Evolutionary conservation across 139 green algal genomes (phyloP).

Genomic region (Chlorella sp.): DNA sequence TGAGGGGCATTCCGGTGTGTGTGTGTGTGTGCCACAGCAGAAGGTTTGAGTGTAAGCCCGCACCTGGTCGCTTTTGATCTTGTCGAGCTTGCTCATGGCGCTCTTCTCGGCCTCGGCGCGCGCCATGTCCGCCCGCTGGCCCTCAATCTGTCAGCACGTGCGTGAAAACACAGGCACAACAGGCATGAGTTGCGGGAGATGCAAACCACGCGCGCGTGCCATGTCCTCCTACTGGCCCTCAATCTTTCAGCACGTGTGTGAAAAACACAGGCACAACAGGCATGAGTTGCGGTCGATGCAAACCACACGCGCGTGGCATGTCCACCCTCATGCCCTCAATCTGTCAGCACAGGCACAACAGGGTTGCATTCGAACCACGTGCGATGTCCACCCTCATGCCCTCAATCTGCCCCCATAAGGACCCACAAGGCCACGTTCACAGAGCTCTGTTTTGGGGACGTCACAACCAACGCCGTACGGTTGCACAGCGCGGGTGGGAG

Average conservation of each 20-base stretch:
- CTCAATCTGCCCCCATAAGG: constrained; percentile 4
- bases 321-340: constrained; percentile 46
- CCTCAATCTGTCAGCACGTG: constrained; percentile 5
- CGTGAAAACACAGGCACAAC: not conserved
- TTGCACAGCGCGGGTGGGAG: too few relatives aligned
- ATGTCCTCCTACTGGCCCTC: constrained; percentile 48
- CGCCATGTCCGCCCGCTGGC: constrained; percentile 51
- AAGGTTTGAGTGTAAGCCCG: too few relatives aligned
- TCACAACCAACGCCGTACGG: too few relatives aligned
- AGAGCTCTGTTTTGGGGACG: too few relatives aligned
- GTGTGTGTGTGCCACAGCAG: too few relatives aligned
- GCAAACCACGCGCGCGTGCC: too few relatives aligned
- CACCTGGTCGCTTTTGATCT: constrained; percentile 62
- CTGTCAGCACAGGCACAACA: constrained; percentile 1
- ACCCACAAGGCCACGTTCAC: too few relatives aligned
- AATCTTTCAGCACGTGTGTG: not conserved
- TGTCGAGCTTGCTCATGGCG: constrained; percentile 73
- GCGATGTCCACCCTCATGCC: constrained; percentile 50
- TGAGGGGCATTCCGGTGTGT: too few relatives aligned
- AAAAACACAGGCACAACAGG: not conserved
- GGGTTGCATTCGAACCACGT: too few relatives aligned
- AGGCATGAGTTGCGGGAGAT: too few relatives aligned
- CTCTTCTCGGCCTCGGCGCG: constrained; percentile 47
- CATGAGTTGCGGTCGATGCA: too few relatives aligned
- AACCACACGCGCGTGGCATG: constrained; percentile 33